Evolutionary conservation across 2,329 filamentous ascomycete genomes (phyloP), one percentile per base, ranked within the genome.

Genomic region (Penicillium sp.): DNA sequence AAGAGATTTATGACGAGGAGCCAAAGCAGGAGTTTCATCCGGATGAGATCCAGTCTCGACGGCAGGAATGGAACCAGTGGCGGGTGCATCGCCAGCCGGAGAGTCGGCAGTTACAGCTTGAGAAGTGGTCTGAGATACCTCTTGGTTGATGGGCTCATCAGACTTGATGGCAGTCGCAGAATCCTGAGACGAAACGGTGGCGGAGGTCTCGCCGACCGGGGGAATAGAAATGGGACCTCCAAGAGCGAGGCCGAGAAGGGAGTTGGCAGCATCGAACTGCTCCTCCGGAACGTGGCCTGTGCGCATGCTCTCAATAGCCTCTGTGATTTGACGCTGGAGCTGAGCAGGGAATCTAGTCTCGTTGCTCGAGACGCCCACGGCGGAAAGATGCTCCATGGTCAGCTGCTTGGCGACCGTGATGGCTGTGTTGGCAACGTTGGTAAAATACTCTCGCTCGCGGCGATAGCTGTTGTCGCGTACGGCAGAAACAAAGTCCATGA

Each of bases 401-500:
- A 60, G 24, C 18, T 51, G 46, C 20, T 40, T 49, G 35, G 53
- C 43, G 22, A 57, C 28, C 5, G 40, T 46, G 40, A 54, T 39
- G 31, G 54, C 54, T 24, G 48, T 51, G 14, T 43, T 31, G 36
- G 51, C 41, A 9, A 62, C 22, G n/a, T n/a, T 44, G n/a, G 44
- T 9, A 16, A 48, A 48, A 38, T 48, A 50, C 7, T 53, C 40
- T 2, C 36, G 40, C 18, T 52, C 33, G 22, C 45, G 44, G n/a
- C 48, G 46, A 1, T 31, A 27, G 5, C 41, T 22, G 11, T 59
- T 44, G 1, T 55, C n/a, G 5, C 56, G 58, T 20, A 62, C 61
- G 25, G 54, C 46, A 20, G 38, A 39, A 18, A 63, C 51, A 38
- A 63, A 63, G 20, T 61, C 50, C 44, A 62, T 14, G 38, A 55